Percentiles rank a stretch among this genome's conserved stretches.
Conservation (phyloP, 805 yeast genomes). For the Ogataea glucozyma region DNA sequence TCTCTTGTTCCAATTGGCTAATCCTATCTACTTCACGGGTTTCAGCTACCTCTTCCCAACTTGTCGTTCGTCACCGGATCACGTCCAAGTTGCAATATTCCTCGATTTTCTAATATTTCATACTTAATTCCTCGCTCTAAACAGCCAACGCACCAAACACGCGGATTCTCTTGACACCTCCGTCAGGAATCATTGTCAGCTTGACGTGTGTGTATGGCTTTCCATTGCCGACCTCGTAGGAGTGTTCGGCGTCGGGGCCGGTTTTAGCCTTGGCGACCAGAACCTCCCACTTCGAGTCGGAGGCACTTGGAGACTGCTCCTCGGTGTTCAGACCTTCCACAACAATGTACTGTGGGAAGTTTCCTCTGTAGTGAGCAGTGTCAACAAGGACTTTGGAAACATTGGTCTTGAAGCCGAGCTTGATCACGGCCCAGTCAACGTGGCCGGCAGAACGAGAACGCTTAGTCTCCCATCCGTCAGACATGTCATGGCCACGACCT, state of each 20-base stretch:
- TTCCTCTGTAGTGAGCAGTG: slow-evolving; percentile 93
- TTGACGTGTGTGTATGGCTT: slow-evolving; percentile 65
- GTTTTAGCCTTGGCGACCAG: slow-evolving; percentile 73
- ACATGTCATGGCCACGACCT: slow-evolving; percentile 94
- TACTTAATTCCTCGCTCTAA: slow-evolving; percentile 4
- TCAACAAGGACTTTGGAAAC: slow-evolving; percentile 70
- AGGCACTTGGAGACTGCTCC: slow-evolving; percentile 40
- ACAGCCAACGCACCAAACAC: slow-evolving; percentile 60
- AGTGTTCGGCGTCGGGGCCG: slow-evolving; percentile 82
- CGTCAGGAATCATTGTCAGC: slow-evolving; percentile 89
- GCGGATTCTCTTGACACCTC: slow-evolving; percentile 90
- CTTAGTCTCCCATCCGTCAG: slow-evolving; percentile 98
- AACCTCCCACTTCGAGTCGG: slow-evolving; percentile 55
- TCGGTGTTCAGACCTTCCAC: slow-evolving; percentile 57
- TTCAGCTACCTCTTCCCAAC: too few relatives aligned
- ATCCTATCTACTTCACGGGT: too few relatives aligned
- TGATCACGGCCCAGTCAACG: slow-evolving; percentile 87
- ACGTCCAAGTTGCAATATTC: too few relatives aligned
- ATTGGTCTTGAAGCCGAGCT: slow-evolving; percentile 66
- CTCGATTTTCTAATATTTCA: too few relatives aligned
- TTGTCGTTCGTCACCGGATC: too few relatives aligned
- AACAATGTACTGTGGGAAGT: slow-evolving; percentile 80
- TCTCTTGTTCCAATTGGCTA: too few relatives aligned
- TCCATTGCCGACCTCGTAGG: slow-evolving; percentile 39
- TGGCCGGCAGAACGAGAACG: slow-evolving; percentile 84